A percentile compares a stretch with the other conserved stretches of the same genome.
phyloP scores from a whole-genome alignment of 2,329 filamentous ascomycete genomes.

The Neopestalotiopsis sp. region DNA sequence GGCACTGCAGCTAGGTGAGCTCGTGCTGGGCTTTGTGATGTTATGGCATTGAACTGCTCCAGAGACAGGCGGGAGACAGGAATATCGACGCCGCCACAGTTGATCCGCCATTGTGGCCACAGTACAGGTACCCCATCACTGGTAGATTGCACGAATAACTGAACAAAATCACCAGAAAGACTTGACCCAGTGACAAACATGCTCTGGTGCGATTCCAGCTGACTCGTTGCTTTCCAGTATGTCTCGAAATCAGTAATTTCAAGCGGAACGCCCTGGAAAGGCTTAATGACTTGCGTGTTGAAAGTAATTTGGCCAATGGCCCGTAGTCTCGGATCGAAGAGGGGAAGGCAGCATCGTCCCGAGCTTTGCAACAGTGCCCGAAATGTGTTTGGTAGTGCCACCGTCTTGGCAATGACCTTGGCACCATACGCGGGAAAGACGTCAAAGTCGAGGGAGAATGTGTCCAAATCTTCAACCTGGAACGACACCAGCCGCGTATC shows the following conservation, averaged over 20 bases:
- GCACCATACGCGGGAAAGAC: conserved; percentile 97
- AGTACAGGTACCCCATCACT: conserved; percentile 86
- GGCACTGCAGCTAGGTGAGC: conserved; percentile 48
- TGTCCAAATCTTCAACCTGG: conserved; percentile 91
- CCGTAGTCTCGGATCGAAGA: conserved; percentile 90
- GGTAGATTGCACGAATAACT: conserved; percentile 90
- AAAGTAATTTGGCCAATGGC: conserved; percentile 95
- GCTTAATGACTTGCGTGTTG: conserved; percentile 94
- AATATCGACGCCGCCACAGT: conserved; percentile 77
- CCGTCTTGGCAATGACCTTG: conserved; percentile 95
- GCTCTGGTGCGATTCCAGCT: conserved; percentile 83
- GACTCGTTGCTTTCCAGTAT: conserved; percentile 98
- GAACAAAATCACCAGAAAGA: conserved; percentile 91
- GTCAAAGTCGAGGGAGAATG: conserved; percentile 95
- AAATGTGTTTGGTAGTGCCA: conserved; percentile 88
- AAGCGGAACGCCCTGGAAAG: conserved; percentile 87
- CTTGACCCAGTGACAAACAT: conserved; percentile 94
- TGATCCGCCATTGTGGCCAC: conserved; percentile 83
- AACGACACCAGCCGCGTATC: conserved; percentile 93
- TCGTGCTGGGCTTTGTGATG: conserved; percentile 46
- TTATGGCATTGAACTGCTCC: conserved; percentile 68
- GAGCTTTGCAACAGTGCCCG: conserved; percentile 75
- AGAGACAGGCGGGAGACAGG: conserved; percentile 81
- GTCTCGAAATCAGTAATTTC: conserved; percentile 99
- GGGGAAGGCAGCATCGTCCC: conserved; percentile 80